phyloP scores from a whole-genome alignment of 139 green algal genomes.

The Deuterostichococcus epilithicus region DNA sequence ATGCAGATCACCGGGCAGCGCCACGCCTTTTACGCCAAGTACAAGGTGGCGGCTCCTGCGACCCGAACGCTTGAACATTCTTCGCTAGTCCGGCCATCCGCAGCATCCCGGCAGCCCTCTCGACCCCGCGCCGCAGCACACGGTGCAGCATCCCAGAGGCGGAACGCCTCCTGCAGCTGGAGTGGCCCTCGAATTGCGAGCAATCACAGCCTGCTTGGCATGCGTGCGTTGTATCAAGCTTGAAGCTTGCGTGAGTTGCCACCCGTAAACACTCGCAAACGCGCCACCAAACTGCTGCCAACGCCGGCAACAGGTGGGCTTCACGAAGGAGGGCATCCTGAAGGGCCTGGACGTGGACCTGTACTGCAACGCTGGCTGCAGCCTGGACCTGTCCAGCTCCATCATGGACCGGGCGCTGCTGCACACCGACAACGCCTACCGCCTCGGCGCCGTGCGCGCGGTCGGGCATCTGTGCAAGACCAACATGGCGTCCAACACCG shows the following conservation, averaged over 20 bases:
- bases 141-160: too few relatives aligned
- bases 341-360: conserved; percentile 77
- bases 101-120: too few relatives aligned
- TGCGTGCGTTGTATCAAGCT: too few relatives aligned
- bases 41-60: conserved; percentile 54
- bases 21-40: conserved; percentile 81
- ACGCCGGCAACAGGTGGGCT: conserved; percentile 53
- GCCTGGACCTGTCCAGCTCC: conserved; percentile 70
- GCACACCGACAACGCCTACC: conserved; percentile 67
- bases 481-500: conserved; percentile 89
- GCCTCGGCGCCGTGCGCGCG: conserved; percentile 64
- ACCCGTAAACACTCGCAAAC: too few relatives aligned
- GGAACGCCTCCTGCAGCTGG: too few relatives aligned
- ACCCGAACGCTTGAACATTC: too few relatives aligned
- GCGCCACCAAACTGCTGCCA: background rate
- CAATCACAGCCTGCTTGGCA: too few relatives aligned
- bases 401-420: conserved; percentile 91
- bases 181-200: too few relatives aligned
- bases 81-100: too few relatives aligned
- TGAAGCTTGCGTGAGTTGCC: too few relatives aligned
- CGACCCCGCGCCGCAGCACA: too few relatives aligned
- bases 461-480: conserved; percentile 75
- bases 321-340: conserved; percentile 57
- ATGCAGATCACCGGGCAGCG: conserved; percentile 87
- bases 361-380: conserved; percentile 88